Evolutionary conservation across 768 basidiomycete genomes (phyloP), one percentile per base, ranked within the genome.

Genomic region (Mycena chlorophos): DNA sequence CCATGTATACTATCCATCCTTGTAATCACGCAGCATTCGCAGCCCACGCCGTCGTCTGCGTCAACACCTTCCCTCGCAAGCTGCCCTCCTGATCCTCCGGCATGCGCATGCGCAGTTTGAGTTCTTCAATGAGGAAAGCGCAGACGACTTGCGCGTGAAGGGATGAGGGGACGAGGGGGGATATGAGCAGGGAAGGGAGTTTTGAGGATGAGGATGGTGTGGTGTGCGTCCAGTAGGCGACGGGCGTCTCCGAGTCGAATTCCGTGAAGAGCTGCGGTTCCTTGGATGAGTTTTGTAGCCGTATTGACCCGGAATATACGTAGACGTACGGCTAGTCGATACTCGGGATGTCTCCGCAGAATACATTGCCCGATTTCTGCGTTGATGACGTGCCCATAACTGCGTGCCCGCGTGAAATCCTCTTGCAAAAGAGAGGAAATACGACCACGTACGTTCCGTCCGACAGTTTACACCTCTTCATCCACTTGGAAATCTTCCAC

Each of bases 71-170:
- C 10, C 47, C 52, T 22, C 25, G 60, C 4, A 52, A 52, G 2
- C 56, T 28, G 2, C 20, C 12, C 13, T 57, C 49, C 6, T 43
- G 43, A 23, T 61, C 57, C 49, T 61, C 60, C 3, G 50, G 20
- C 52, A 57, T 54, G 16, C 56, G 49, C 60, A 61, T 57, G n/a
- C n/a, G n/a, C n/a, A n/a, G n/a, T 47, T 39, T 57, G 20, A 57
- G 39, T 50, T 61, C 60, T 26, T 49, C 27, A 2, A 55, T 22
- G 4, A 40, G 52, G 28, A 61, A 61, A 1, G 56, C 60, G 38
- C 50, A 46, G 45, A 55, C 54, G 6, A 61, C 55, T 43, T 57
- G 53, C 4, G 50, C 49, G 50, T 57, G 53, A n/a, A 61, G 57
- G 31, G 54, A 37, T 31, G 57, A 55, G 1, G 60, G 57, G 20